phyloP scores from a whole-genome alignment of 441 rosid genomes.

The Populus hybrid region DNA sequence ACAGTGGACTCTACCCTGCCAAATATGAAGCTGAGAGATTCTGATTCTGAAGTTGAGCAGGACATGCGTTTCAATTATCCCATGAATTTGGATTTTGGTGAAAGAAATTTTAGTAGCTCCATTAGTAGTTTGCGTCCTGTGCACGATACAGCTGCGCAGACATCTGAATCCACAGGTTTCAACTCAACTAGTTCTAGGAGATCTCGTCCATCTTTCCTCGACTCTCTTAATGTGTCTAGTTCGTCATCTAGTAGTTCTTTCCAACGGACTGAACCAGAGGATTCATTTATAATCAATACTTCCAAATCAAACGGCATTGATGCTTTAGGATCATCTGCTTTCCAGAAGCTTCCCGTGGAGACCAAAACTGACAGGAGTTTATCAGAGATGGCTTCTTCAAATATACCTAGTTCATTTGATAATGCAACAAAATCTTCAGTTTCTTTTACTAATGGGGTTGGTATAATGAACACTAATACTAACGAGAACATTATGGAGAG shows the following conservation, averaged over 20 bases:
- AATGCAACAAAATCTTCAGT: constrained; percentile 27
- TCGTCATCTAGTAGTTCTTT: constrained; percentile 41
- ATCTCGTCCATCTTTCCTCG: constrained; percentile 88
- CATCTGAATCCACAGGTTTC: constrained; percentile 45
- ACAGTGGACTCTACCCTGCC: constrained; percentile 42
- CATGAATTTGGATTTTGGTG: constrained; percentile 27
- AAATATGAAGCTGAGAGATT: constrained; percentile 33
- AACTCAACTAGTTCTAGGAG: constrained; percentile 46
- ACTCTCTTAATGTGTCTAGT: constrained; percentile 65
- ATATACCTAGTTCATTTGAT: constrained; percentile 32
- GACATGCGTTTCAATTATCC: constrained; percentile 30
- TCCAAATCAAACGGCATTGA: constrained; percentile 37
- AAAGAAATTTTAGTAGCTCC: constrained; percentile 46
- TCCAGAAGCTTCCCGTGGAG: constrained; percentile 31
- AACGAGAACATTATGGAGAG: constrained; percentile 32
- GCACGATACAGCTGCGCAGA: constrained; percentile 28
- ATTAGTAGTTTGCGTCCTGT: constrained; percentile 34
- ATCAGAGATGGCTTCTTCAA: constrained; percentile 25
- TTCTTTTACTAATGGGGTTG: constrained; percentile 39
- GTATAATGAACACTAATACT: constrained; percentile 20
- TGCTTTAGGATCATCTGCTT: constrained; percentile 34
- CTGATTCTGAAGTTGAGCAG: constrained; percentile 38
- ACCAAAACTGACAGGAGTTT: constrained; percentile 36
- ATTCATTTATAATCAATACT: constrained; percentile 31
- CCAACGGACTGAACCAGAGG: constrained; percentile 38